phyloP scores from a whole-genome alignment of 129 eudicot genomes.

The Daucus carota region DNA sequence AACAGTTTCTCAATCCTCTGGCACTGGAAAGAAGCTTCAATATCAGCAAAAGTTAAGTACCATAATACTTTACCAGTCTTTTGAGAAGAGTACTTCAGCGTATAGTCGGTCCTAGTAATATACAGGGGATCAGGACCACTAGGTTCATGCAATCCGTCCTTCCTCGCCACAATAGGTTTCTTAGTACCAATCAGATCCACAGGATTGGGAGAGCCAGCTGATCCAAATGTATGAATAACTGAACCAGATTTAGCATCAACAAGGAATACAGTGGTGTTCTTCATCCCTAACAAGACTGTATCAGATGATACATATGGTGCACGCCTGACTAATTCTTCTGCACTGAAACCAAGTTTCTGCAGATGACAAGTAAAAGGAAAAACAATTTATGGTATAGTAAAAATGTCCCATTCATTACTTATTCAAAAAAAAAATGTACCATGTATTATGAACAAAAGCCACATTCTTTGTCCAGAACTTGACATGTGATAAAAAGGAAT shows the following conservation, averaged over 20 bases:
- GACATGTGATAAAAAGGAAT: background rate
- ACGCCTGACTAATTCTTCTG: slow-evolving; percentile 58
- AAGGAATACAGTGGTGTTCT: slow-evolving; percentile 63
- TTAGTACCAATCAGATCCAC: slow-evolving; percentile 29
- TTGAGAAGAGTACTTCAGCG: slow-evolving; percentile 43
- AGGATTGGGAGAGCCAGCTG: slow-evolving; percentile 29
- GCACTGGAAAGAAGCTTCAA: slow-evolving; percentile 67
- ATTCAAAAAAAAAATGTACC: background rate
- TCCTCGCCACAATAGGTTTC: slow-evolving; percentile 33
- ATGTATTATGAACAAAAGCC: background rate
- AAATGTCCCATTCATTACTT: background rate
- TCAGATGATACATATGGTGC: slow-evolving; percentile 55
- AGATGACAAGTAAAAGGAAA: background rate
- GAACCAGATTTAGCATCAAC: slow-evolving; percentile 71
- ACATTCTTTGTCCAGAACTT: background rate
- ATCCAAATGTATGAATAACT: slow-evolving; percentile 50
- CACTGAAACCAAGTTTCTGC: slow-evolving; percentile 53
- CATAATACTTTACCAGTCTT: slow-evolving; percentile 58
- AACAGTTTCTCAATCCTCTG: slow-evolving; percentile 38
- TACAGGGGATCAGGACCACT: slow-evolving; percentile 41
- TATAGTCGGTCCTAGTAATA: slow-evolving; percentile 71
- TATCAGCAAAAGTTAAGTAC: slow-evolving; percentile 61
- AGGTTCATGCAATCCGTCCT: slow-evolving; percentile 32
- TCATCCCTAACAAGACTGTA: slow-evolving; percentile 63
- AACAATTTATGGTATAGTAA: background rate